phyloP scores from a whole-genome alignment of 2,329 filamentous ascomycete species.

The Penicillium sp. region DNA sequence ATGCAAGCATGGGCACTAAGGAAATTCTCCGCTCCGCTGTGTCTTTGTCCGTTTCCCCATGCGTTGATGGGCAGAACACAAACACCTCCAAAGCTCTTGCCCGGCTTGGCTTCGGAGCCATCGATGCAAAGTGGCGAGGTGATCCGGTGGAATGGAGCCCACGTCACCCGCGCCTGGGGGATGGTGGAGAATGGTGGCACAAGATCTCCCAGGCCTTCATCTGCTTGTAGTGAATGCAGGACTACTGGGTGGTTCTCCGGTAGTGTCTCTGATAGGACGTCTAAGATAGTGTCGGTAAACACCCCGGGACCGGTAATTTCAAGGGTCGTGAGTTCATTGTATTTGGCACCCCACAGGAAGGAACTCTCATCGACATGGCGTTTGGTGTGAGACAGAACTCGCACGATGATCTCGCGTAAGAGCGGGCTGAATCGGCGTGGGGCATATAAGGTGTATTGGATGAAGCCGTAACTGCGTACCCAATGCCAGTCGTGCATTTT shows the following conservation, averaged over 20 bases:
- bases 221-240: constrained; percentile 18
- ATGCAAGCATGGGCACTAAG: constrained; percentile 25
- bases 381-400: constrained; percentile 28
- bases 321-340: constrained; percentile 25
- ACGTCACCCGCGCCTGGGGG: constrained; percentile 24
- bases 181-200: constrained; percentile 1
- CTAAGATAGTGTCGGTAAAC: constrained; percentile 31
- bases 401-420: constrained; percentile 26
- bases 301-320: constrained; percentile 31
- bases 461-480: constrained; percentile 29
- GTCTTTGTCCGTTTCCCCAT: constrained; percentile 34
- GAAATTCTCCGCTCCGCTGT: constrained; percentile 27
- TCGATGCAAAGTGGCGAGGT: constrained; percentile 22
- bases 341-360: constrained; percentile 11
- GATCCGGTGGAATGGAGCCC: constrained; percentile 30
- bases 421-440: constrained; percentile 32
- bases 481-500: constrained; percentile 32
- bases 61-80: constrained; percentile 82
- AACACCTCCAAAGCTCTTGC: constrained; percentile 67
- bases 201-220: constrained; percentile 20
- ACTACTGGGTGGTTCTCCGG: constrained; percentile 23
- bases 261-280: constrained; percentile 25
- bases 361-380: constrained; percentile 17
- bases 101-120: constrained; percentile 14
- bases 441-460: constrained; percentile 33